Evolutionary conservation across 1,139 yeast species (phyloP).

Genomic region (Geotrichum restrictum): DNA sequence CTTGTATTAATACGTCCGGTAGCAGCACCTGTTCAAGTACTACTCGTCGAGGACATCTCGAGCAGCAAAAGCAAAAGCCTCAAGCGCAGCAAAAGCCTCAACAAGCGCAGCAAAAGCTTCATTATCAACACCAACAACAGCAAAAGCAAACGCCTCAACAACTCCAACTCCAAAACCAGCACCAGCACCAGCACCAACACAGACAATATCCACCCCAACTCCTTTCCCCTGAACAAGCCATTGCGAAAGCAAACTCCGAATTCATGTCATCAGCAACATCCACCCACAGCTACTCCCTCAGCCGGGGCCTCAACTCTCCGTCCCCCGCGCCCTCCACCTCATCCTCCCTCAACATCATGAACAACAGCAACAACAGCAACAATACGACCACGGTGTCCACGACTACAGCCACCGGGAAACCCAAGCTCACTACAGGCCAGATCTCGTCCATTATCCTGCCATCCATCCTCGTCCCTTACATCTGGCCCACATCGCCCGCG

Average conservation of each 20-base stretch:
- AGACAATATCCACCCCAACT: neutral
- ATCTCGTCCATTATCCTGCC: constrained; percentile 21
- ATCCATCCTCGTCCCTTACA: constrained; percentile 25
- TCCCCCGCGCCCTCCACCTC: constrained; percentile 4
- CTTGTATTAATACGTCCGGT: no score
- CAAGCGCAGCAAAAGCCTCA: no score
- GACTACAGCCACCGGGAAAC: constrained; percentile 17
- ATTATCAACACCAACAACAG: no score
- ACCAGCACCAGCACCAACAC: neutral
- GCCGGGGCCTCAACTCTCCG: neutral
- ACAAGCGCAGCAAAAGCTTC: no score
- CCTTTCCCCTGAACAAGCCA: constrained; percentile 1
- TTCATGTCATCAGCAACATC: neutral
- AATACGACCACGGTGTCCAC: constrained; percentile 10
- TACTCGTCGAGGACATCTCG: no score
- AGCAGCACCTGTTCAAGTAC: no score
- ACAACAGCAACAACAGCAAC: no score
- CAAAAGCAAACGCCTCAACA: no score
- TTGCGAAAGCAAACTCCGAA: constrained; percentile 1
- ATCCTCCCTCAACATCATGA: no score
- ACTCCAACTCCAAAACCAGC: no score
- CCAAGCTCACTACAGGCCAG: constrained; percentile 10
- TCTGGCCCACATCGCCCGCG: constrained; percentile 30
- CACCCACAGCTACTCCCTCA: no score
- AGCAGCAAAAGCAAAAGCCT: no score